Conservation (phyloP, 2,329 filamentous ascomycete genomes). For the Lasiodiplodia theobromae region DNA sequence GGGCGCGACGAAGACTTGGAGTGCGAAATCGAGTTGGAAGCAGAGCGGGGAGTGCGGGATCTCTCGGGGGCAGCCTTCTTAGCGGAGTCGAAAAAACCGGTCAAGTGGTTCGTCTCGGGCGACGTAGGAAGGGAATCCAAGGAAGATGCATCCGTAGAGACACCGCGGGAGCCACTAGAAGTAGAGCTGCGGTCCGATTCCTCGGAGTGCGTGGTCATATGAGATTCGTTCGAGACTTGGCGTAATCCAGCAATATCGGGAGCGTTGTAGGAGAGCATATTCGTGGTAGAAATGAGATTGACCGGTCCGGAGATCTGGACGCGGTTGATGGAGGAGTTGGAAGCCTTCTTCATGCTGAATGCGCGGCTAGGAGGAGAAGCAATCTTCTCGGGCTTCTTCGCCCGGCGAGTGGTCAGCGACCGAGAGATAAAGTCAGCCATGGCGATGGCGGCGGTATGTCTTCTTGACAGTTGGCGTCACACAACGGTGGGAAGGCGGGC, state of each 20-base stretch:
- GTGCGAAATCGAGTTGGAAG: conserved; percentile 32
- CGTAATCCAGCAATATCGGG: conserved; percentile 69
- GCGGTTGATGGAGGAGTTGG: conserved; percentile 59
- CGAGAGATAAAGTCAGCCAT: conserved; percentile 62
- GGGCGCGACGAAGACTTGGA: conserved; percentile 19
- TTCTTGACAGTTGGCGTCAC: conserved; percentile 22
- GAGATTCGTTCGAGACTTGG: conserved; percentile 56
- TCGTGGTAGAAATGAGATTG: conserved; percentile 90
- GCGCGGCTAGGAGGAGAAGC: conserved; percentile 41
- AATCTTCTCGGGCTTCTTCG: conserved; percentile 59
- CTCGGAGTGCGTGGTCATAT: conserved; percentile 60
- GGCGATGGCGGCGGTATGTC: conserved; percentile 8
- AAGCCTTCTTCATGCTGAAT: conserved; percentile 54
- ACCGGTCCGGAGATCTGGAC: conserved; percentile 86
- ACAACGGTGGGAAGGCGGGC: conserved; percentile 6
- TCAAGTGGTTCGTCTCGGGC: conserved; percentile 62
- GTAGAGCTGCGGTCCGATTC: conserved; percentile 71
- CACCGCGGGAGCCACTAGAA: conserved; percentile 67
- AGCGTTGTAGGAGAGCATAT: conserved; percentile 94
- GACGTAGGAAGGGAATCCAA: conserved; percentile 56
- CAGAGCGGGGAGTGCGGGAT: conserved; percentile 33
- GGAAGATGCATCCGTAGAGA: conserved; percentile 71
- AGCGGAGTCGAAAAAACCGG: conserved; percentile 64
- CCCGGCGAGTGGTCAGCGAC: conserved; percentile 71
- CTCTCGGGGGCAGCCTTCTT: conserved; percentile 39